Evolutionary conservation across 495 filamentous ascomycete genomes (phyloP), one percentile per base, ranked within the genome.

Genomic region (Barbatosphaeria neglecta): DNA sequence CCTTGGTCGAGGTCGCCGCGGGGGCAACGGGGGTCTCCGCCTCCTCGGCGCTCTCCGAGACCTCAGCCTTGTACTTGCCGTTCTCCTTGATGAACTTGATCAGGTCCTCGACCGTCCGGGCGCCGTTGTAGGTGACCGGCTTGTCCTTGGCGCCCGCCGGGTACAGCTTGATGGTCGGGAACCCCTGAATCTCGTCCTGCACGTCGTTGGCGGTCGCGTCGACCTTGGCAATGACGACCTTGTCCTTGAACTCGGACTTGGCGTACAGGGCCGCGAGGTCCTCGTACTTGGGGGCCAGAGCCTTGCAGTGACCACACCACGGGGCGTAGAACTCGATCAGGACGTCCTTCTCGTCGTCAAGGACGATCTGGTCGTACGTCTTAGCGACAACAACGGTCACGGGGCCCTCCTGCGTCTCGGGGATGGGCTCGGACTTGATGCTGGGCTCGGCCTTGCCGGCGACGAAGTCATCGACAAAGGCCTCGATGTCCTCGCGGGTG

Each of bases 281-380:
- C 53, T 93, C 87, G 61, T 90, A 92, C 72, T 92, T 87, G 50
- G 86, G 86, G 38, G 85, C 86, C 24, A 92, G 71, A 51, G 87
- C 84, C 75, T 98, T 98, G 84, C 92, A 98, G 78, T 98, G 92
- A 54, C 92, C 92, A 64, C 93, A 99, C 93, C 92, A 97, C 37
- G 93, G 93, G 20, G 92, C 92, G 65, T 93, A 99, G 76, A 95
- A 99, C 73, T 99, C 92, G 48, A 95, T 77, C 51, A 99, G 77
- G 38, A 99, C 92, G 68, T 99, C 92, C 80, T 97, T 95, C 51
- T 84, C 75, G 62, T 95, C 84, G 56, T 99, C 81, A 25, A 96
- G 76, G 59, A 99, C 90, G 43, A 96, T 64, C 9, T 94, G 82
- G 45, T 96, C 77, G 76, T 96, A 99, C 68, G 79, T 92, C 66